phyloP scores from a whole-genome alignment of 108 stramenopile genomes.

The Nitzschia sp. region DNA sequence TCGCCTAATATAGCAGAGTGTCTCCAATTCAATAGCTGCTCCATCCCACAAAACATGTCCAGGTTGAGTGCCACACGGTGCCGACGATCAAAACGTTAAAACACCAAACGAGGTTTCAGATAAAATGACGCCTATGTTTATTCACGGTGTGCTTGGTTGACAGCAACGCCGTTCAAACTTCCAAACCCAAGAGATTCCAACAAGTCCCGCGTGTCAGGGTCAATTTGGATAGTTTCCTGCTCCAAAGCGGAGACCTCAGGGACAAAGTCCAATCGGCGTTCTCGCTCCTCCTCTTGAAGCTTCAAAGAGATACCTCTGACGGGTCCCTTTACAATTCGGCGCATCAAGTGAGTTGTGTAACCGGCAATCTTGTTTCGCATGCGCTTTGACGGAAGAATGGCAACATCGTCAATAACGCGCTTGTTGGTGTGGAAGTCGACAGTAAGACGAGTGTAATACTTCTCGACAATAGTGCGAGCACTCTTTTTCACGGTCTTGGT shows the following conservation, averaged over 20 bases:
- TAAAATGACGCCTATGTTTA: conserved; percentile 22
- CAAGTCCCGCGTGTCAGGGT: conserved; percentile 97
- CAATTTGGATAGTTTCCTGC: conserved; percentile 94
- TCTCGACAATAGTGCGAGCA: conserved; percentile 99
- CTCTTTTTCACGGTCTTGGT: conserved; percentile 99
- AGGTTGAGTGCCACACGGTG: too few relatives aligned
- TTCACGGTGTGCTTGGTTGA: conserved; percentile 52
- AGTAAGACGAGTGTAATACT: conserved; percentile 99
- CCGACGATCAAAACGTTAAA: too few relatives aligned
- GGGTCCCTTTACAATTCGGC: conserved; percentile 98
- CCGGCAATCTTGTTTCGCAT: conserved; percentile 99
- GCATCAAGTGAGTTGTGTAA: conserved; percentile 99
- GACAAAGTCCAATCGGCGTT: conserved; percentile 99
- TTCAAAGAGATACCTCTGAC: conserved; percentile 99
- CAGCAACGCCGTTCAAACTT: conserved; percentile 76
- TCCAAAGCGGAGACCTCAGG: conserved; percentile 99
- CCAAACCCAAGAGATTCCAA: conserved; percentile 92
- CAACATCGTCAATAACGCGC: conserved; percentile 96
- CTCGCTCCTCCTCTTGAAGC: conserved; percentile 99
- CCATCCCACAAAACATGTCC: too few relatives aligned
- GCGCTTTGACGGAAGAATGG: conserved; percentile 98
- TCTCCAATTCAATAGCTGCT: too few relatives aligned
- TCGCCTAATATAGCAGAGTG: too few relatives aligned
- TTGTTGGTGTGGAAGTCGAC: conserved; percentile 99
- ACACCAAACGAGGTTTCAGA: too few relatives aligned